Conservation (phyloP, 495 filamentous ascomycete genomes). For the Penicillium steckii region DNA sequence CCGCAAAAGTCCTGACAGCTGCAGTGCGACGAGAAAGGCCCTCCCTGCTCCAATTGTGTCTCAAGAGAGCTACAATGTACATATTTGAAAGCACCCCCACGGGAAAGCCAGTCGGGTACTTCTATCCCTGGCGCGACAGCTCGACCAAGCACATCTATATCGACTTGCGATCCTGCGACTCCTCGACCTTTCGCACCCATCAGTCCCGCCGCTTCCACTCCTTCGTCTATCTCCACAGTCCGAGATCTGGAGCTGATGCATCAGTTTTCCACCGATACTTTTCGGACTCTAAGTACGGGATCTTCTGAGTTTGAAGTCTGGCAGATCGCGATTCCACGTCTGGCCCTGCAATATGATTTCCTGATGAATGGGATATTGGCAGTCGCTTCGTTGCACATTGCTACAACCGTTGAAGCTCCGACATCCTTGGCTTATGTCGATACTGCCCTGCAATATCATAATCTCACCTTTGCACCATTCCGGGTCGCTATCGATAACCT, state of each 20-base stretch:
- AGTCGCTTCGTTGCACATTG: constrained; percentile 53
- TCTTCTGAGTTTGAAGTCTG: constrained; percentile 29
- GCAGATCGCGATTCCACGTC: constrained; percentile 44
- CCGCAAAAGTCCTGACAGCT: too few species aligned
- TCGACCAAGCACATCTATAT: constrained; percentile 1
- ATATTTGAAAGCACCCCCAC: constrained; percentile 31
- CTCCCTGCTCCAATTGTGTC: constrained; percentile 45
- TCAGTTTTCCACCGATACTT: constrained; percentile 42
- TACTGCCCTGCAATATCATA: constrained; percentile 49
- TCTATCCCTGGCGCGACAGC: background rate
- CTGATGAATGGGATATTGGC: constrained; percentile 56
- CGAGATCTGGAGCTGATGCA: constrained; percentile 44
- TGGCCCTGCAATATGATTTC: constrained; percentile 50
- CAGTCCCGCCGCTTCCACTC: constrained; percentile 19
- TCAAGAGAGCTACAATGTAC: constrained; percentile 40
- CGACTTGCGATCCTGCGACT: constrained; percentile 1
- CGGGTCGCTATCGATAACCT: constrained; percentile 45
- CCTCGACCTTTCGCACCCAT: constrained; percentile 16
- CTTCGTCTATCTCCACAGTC: constrained; percentile 21
- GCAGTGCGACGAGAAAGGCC: constrained; percentile 47
- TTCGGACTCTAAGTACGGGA: constrained; percentile 30
- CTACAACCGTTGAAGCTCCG: constrained; percentile 34
- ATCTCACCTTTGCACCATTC: constrained; percentile 45
- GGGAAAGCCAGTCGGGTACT: background rate
- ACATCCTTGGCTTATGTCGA: constrained; percentile 46